phyloP scores from a whole-genome alignment of 164 flowering plant species.

The Pachysandra terminalis region DNA sequence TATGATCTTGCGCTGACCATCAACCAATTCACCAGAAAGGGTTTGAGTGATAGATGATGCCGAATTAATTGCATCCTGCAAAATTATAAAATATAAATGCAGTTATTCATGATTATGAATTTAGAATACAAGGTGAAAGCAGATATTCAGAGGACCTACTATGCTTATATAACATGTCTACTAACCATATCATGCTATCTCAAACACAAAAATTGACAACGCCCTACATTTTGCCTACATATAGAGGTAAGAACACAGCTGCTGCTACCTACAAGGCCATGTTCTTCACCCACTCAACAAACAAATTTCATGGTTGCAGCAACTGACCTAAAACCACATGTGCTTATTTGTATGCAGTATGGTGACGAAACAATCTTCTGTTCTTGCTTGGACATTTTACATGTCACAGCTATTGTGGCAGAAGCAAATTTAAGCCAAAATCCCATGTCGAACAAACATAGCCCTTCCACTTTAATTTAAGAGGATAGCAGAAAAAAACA shows the following conservation, averaged over 20 bases:
- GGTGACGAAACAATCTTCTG: background rate
- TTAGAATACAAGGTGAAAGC: background rate
- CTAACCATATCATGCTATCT: no score
- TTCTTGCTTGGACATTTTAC: background rate
- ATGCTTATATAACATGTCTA: no score
- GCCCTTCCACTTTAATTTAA: no score
- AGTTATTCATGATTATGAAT: no score
- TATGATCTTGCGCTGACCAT: conserved; percentile 72
- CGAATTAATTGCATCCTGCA: conserved; percentile 83
- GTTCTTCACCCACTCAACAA: background rate
- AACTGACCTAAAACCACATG: background rate
- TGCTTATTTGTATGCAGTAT: background rate
- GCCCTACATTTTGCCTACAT: background rate
- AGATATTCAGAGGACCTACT: no score
- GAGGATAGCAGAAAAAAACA: no score
- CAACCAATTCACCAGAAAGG: conserved; percentile 69
- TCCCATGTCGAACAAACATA: no score
- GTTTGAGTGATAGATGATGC: conserved; percentile 76
- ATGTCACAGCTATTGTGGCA: background rate
- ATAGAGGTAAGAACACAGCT: no score
- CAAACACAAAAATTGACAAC: background rate
- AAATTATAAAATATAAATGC: background rate
- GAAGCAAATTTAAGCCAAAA: no score
- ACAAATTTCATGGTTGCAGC: background rate
- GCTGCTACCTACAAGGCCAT: background rate